Base-by-base conservation (phyloP, 164 flowering plant species). In the Chimonanthus praecox region DNA sequence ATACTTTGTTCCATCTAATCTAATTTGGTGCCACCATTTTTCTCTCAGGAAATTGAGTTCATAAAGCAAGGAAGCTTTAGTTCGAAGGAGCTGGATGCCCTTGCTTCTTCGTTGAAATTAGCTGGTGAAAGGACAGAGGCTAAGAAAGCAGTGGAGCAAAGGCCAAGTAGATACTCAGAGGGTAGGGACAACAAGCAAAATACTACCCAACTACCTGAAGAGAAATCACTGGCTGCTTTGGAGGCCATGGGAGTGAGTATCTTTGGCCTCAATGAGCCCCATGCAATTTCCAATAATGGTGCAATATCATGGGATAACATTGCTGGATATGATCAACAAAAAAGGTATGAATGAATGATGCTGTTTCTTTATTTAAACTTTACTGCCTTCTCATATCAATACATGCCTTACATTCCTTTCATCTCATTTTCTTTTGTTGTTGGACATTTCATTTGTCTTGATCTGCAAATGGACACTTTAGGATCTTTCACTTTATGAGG, bases 261-360 rank as follows among this genome's bases (percentile, higher is more conserved):
- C 67, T 95, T 87, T 82, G 99, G 97, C 76, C 84, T 90, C 75
- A 79, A 83, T 74, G 86, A 81, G 68, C 76, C 86, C 63, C 78
- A 71, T 70, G 47, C 44, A 48, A 78, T 73, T 75, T 43, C 73
- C 45, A 51, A 81, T 16, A 75, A 70, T 33, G 67, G 61, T 51
- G 87, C 83, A 47, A 84, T 88, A 72, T 85, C 98, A 75, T 95
- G 99, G 99, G 98, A 92, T 47, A 90, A 82, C 71, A 86, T 93
- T 79, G 99, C 99, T 74, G 99, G 99, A 21, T 93, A 95, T 84
- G 86, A 92, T 69, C 79, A 87, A 71, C 99, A 95, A 79, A 95
- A 95, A 71, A 78, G 98, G 99, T 95, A 84, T 69, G 82, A 20
- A 11, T n/a, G 11, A 71, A 66, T 10, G 49, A 5, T 33, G 33